Evolutionary conservation across 805 yeast species (phyloP), one percentile per base, ranked within the genome.

Genomic region (Hemisphaericaspora nanyangensis): DNA sequence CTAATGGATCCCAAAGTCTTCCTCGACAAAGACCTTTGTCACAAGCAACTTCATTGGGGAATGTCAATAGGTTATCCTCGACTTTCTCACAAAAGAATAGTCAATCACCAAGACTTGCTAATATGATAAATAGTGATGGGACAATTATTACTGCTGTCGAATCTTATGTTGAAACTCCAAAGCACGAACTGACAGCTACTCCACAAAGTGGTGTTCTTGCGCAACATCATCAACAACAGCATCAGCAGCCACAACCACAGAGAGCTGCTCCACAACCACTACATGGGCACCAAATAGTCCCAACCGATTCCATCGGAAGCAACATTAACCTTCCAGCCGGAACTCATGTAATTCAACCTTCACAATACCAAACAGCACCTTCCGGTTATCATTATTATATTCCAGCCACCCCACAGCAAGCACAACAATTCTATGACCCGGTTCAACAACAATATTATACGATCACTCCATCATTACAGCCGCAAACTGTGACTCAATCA

Each of bases 121-220:
- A 66, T 46, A 59, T 67, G 61, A 67, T 68, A 34, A 68, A 68
- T 41, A 66, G 73, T 46, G 74, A 68, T 40, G 73, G 73, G 2
- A 68, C 74, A 3, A 61, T 65, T 8, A 63, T 67, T 18, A 62
- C 74, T 1, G 70, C 72, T 0, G 56, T 65, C 12, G 72, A 63
- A 7, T 50, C 65, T 3, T 39, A 39, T 40, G 8, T 4, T 18
- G 19, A 30, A n/a, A 36, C 19, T 33, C 29, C 35, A 10, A 15
- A 15, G 12, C 31, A 3, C 11, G 31, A 11, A 6, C 13, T 13
- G 17, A 24, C 17, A 31, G 20, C 22, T 15, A 17, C 26, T 6
- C 27, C 34, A 29, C 37, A 11, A 8, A 12, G n/a, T 8, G 11
- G 37, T 18, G 43, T 31, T 3, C 26, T 17, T 18, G 42, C 26